Base-by-base conservation (phyloP, 1,139 yeast genomes). In the Kurtzmaniella quercitrusa region DNA sequence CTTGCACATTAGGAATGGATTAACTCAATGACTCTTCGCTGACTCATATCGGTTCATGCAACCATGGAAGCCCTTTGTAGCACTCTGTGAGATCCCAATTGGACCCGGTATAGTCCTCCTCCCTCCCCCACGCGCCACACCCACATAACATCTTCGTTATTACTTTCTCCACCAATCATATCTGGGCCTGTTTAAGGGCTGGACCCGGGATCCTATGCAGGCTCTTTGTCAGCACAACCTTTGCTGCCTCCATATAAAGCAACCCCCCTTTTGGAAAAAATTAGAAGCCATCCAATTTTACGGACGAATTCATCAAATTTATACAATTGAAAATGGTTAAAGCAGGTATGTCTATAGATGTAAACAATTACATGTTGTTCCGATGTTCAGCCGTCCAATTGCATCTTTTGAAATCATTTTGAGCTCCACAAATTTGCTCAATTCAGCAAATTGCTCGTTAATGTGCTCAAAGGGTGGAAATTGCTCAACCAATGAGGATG, bases 311-410 rank as follows among this genome's bases (percentile, higher is more conserved):
- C 34, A 17, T 37, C 19, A 27, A 42, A 12, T 14, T 12, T 31
- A 31, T 31, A 31, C 36, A 29, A 25, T 21, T 44, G 25, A 42
- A 37, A 43, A 45, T 45, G 47, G 47, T 43, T 37, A 45, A 45
- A 37, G 42, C 47, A 31, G 47, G 47, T 45, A 45, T 29, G 47
- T 45, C 39, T 5, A 27, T 12, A 27, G 5, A 21, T 21, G 8
- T 21, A 21, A 8, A 8, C 23, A 8, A 21, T 21, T 21, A 4
- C 8, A 21, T 21, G 23, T 21, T 4, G 23, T 8, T 21, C 23
- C 7, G 23, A 21, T 8, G 23, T 4, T 21, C 23, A 21, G 23
- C 23, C 23, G 23, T 21, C 23, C 23, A 4, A 8, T 21, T 21
- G 8, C 23, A 8, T 21, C 23, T 21, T 21, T 21, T 21, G n/a